Evolutionary conservation across 1,139 yeast species (phyloP).

Genomic region (Entelexis sorbosivorans): DNA sequence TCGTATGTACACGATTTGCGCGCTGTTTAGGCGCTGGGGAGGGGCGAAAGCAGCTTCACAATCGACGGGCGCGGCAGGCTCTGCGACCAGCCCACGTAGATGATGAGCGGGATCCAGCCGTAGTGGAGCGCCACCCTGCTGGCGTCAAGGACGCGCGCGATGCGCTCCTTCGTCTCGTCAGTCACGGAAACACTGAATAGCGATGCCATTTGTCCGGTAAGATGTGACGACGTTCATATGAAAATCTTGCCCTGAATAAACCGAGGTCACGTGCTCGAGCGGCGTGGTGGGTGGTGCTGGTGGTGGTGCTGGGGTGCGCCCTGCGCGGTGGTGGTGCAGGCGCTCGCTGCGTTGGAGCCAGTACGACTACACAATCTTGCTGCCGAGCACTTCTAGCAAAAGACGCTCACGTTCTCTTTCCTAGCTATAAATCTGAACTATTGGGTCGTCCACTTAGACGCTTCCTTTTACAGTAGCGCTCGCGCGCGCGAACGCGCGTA

Average conservation of each 20-base stretch:
- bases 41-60: conserved; percentile 56
- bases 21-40: conserved; percentile 54
- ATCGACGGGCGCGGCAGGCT: conserved; percentile 77
- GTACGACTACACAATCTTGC: no score
- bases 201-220: conserved; percentile 14
- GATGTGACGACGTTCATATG: background rate
- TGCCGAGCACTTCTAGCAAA: no score
- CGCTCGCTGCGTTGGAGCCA: no score
- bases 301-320: no score
- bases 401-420: no score
- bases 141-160: conserved; percentile 67
- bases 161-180: conserved; percentile 60
- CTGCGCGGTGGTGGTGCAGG: background rate
- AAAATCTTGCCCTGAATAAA: conserved; percentile 4
- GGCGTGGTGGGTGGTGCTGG: no score
- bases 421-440: no score
- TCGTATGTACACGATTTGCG: background rate
- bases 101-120: conserved; percentile 91
- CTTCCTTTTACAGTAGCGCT: no score
- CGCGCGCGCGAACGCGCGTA: no score
- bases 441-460: no score
- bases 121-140: conserved; percentile 85
- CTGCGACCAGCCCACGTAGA: conserved; percentile 82
- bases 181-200: conserved; percentile 33
- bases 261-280: background rate